These are phyloP conservation scores for Chlorella sp. DNA, from an alignment of 139 green algal genomes.

Conservation along the genomic window DNA sequence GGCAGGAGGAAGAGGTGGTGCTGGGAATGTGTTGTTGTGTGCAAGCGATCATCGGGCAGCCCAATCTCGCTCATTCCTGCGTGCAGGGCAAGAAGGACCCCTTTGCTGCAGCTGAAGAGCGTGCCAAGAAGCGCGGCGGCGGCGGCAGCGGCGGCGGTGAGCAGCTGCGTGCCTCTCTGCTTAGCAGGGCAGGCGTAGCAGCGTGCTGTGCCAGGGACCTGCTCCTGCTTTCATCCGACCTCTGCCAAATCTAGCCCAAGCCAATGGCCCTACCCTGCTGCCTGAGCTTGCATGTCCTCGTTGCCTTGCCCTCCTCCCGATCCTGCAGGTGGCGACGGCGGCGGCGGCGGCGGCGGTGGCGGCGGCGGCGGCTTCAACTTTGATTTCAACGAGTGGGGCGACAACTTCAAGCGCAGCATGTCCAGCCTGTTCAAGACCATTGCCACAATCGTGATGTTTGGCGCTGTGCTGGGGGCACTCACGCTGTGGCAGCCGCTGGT, in stretches of 20 bases:
- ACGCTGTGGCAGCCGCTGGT: conserved; percentile 37
- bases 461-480: conserved; percentile 13
- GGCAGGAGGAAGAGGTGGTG: too few relatives aligned
- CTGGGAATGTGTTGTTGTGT: too few relatives aligned
- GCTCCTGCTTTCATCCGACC: neutral
- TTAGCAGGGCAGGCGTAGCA: neutral
- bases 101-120: conserved; percentile 46
- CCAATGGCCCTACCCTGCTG: too few relatives aligned
- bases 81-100: conserved; percentile 49
- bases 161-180: neutral
- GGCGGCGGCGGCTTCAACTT: conserved; percentile 21
- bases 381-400: conserved; percentile 40
- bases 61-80: too few relatives aligned
- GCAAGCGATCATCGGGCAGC: too few relatives aligned
- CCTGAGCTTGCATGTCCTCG: too few relatives aligned
- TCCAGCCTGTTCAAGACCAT: conserved; percentile 30
- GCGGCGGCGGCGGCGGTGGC: conserved; percentile 29
- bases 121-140: conserved; percentile 16
- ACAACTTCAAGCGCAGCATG: conserved; percentile 16
- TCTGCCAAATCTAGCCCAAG: neutral
- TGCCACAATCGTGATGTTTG: conserved; percentile 34
- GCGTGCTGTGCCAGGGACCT: neutral
- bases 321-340: neutral
- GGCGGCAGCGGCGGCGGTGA: conserved; percentile 35
- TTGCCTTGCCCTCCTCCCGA: too few relatives aligned